Conservation (phyloP, 2,329 filamentous ascomycete genomes). For the Ceratocystis eucalypticola region DNA sequence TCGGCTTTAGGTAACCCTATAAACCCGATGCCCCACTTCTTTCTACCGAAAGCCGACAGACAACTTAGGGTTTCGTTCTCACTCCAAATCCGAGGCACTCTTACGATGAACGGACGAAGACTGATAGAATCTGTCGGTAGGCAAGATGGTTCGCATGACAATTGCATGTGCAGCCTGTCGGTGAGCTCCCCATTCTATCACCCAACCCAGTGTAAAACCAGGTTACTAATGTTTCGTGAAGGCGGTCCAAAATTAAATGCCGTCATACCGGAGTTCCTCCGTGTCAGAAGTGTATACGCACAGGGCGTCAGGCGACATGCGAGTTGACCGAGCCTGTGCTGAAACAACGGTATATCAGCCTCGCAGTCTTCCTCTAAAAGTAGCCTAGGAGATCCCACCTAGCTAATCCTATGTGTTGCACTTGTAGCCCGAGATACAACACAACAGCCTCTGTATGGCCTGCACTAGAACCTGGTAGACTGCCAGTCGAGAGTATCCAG, state of each 20-base stretch:
- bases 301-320: slow-evolving; percentile 11
- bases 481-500: background rate
- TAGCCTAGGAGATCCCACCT: background rate
- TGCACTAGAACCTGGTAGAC: background rate
- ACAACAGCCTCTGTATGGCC: background rate
- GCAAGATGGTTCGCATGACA: slow-evolving; percentile 16
- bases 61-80: background rate
- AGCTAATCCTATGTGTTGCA: background rate
- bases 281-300: slow-evolving; percentile 12
- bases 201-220: background rate
- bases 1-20: background rate
- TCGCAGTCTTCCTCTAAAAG: background rate
- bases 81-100: background rate
- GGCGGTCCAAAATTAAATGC: slow-evolving; percentile 18
- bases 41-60: background rate
- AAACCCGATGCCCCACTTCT: background rate
- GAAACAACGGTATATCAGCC: slow-evolving; percentile 5
- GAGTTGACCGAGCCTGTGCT: slow-evolving; percentile 9
- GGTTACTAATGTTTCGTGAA: background rate
- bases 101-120: background rate
- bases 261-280: slow-evolving; percentile 12
- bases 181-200: background rate
- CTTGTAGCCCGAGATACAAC: background rate
- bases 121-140: too few species aligned
- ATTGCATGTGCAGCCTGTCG: slow-evolving; percentile 16